Base-by-base conservation (phyloP, 208 protist species). In the Crithidia thermophila region DNA sequence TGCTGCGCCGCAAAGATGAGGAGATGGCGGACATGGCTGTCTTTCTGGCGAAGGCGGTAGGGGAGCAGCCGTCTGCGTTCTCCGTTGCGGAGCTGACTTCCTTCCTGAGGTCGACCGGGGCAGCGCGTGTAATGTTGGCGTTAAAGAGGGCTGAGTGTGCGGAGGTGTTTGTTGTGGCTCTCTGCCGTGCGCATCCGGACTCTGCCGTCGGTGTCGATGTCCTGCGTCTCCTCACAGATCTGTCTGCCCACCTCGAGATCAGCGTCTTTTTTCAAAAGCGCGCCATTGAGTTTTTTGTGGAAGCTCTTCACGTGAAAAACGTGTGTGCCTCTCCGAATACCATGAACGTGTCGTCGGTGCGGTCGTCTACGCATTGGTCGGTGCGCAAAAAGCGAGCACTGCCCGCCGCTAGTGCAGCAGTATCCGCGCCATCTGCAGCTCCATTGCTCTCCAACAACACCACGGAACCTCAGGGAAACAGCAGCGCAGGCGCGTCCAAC, bases 1-100 rank as follows among this genome's bases (percentile, higher is more conserved):
- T 91, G 36, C 77, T 95, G 28, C 74, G 70, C n/a, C 77, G 83
- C 14, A 77, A 81, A 25, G 85, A 95, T 20, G 90, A 95, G 34
- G 81, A 86, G 16, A 28, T 81, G 39, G 81, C 84, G 1, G 90
- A 95, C 56, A 89, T 93, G 82, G 85, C 66, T 13, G 40, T 90
- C 11, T 95, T 93, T 69, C 73, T 92, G 14, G 72, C 74, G 16
- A 59, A 72, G 11, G 56, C 83, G 1, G 66, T 86, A 1, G 62
- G 42, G 3, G 58, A 75, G 14, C 58, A 74, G 20, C 51, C 72
- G 5, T 85, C 85, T 2, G 21, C 21, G 10, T 53, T 61, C 13
- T 65, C 81, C 1, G 34, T 91, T 28, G 23, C 52, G 0, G 77
- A 81, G 52, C 67, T 95, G 8, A 71, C 88, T 0, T 28, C 59